These are phyloP conservation scores for Tetradesmus lagerheimii DNA, from an alignment of 139 green algal genomes.

Conservation along the genomic window DNA sequence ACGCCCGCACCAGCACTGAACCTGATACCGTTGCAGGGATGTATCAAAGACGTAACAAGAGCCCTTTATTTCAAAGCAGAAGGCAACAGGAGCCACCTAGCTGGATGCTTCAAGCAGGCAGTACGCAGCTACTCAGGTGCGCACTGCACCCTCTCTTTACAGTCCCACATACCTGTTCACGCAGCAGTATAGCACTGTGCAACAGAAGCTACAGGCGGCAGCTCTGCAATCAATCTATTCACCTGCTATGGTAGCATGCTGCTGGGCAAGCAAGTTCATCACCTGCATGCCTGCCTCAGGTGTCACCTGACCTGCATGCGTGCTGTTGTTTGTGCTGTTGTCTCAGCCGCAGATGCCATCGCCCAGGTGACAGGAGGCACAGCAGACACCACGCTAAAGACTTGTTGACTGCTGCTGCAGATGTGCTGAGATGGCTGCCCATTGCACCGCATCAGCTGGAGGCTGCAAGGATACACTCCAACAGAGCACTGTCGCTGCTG, in stretches of 20 bases:
- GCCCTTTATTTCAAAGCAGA: background rate
- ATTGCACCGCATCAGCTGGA: background rate
- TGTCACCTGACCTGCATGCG: no score
- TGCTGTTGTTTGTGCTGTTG: no score
- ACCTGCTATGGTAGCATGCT: background rate
- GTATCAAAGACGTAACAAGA: background rate
- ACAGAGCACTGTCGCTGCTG: slow-evolving; percentile 23
- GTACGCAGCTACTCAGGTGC: background rate
- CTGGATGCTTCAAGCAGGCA: background rate
- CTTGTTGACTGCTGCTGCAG: background rate
- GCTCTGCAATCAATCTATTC: background rate
- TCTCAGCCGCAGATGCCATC: no score
- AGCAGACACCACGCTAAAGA: background rate
- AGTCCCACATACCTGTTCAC: background rate
- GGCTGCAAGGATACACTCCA: slow-evolving; percentile 12
- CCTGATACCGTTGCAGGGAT: background rate
- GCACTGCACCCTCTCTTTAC: no score
- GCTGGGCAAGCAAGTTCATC: no score
- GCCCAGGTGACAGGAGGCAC: no score
- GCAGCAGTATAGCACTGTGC: background rate
- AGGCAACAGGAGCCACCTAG: background rate
- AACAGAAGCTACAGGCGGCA: slow-evolving; percentile 12
- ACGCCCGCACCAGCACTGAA: background rate
- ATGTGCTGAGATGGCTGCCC: background rate
- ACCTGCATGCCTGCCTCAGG: no score